Conservation (phyloP, 495 filamentous ascomycete species). For the Coniosporium apollinis region DNA sequence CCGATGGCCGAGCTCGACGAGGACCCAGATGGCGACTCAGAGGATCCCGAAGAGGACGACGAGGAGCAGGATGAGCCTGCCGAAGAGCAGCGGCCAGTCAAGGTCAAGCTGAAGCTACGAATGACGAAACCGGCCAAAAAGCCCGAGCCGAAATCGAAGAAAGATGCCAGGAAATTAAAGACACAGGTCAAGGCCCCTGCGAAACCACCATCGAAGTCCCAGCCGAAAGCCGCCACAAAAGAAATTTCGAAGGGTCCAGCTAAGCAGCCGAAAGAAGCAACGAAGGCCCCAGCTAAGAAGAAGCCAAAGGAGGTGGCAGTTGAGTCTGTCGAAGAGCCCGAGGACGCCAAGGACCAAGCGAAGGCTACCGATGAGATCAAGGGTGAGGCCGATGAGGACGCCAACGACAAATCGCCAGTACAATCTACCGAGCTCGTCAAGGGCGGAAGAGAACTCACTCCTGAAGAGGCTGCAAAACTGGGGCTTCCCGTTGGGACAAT, state of each 20-base stretch:
- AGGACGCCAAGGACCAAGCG: slow-evolving; percentile 5
- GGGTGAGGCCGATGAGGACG: not conserved
- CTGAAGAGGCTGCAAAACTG: slow-evolving; percentile 8
- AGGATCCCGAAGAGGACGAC: slow-evolving; percentile 20
- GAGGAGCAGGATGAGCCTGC: slow-evolving; percentile 11
- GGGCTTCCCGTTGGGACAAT: slow-evolving; percentile 4
- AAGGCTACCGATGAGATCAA: not conserved
- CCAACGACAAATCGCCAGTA: too few relatives aligned
- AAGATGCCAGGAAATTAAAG: too few relatives aligned
- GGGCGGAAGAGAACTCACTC: too few relatives aligned
- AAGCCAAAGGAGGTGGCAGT: slow-evolving; percentile 8
- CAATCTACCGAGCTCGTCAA: too few relatives aligned
- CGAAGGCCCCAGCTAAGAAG: slow-evolving; percentile 9
- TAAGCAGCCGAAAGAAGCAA: too few relatives aligned
- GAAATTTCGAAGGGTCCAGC: too few relatives aligned
- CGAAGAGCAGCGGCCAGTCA: slow-evolving; percentile 8
- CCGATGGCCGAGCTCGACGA: slow-evolving; percentile 7
- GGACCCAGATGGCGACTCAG: slow-evolving; percentile 10
- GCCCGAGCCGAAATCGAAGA: too few relatives aligned
- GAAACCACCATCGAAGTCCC: too few relatives aligned
- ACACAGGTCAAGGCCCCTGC: too few relatives aligned
- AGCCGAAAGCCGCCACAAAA: too few relatives aligned
- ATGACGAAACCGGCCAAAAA: too few relatives aligned
- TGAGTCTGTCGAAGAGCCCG: slow-evolving; percentile 6
- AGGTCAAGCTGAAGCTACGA: not conserved